Conservation (phyloP, 129 eudicot genomes). For the Arctium minus region DNA sequence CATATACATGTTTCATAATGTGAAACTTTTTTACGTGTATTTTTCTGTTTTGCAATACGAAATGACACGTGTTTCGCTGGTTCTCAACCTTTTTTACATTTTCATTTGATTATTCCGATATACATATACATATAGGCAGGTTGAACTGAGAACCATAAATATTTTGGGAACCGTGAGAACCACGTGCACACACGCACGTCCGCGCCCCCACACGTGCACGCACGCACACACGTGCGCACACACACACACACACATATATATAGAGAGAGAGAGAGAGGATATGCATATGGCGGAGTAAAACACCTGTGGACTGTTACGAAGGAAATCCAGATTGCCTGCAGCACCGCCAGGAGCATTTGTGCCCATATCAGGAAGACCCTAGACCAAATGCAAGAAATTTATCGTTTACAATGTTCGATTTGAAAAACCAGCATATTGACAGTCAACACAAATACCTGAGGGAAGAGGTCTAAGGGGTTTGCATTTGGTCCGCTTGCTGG, state of each 20-base stretch:
- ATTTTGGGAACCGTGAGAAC: neutral
- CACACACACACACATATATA: neutral
- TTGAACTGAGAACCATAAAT: neutral
- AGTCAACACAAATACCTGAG: constrained; percentile 48
- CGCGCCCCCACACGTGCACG: neutral
- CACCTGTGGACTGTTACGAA: constrained; percentile 85
- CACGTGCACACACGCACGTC: neutral
- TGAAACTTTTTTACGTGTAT: neutral
- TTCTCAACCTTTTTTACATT: neutral
- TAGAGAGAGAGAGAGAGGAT: neutral
- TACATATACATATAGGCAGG: neutral
- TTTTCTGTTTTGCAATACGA: neutral
- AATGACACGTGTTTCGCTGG: neutral
- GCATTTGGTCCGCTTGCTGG: constrained; percentile 83
- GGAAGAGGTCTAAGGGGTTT: constrained; percentile 82
- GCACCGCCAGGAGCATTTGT: constrained; percentile 64
- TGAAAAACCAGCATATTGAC: neutral
- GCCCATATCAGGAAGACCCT: constrained; percentile 89
- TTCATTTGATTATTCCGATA: neutral
- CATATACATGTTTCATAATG: neutral
- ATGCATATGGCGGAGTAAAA: neutral
- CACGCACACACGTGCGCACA: neutral
- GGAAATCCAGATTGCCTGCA: constrained; percentile 76
- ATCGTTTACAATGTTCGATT: neutral
- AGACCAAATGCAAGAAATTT: constrained; percentile 2